A percentile compares a stretch with the other conserved stretches of the same genome.
These are phyloP conservation scores for Suhomyces emberorum DNA, from an alignment of 805 yeast genomes.

Conservation along the genomic window DNA sequence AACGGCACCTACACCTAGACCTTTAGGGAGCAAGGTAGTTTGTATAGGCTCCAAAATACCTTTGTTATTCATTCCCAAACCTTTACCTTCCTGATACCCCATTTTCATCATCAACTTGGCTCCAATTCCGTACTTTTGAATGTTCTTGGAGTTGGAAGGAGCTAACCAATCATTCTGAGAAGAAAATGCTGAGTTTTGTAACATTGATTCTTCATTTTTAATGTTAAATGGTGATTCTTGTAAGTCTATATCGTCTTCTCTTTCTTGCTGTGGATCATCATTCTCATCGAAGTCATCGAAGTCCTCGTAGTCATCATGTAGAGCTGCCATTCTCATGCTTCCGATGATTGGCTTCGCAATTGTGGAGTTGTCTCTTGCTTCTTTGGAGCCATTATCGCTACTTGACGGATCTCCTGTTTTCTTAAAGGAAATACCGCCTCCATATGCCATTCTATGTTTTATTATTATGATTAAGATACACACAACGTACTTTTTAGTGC, in stretches of 20 bases:
- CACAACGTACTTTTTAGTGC: no score
- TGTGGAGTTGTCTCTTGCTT: not conserved
- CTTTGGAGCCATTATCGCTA: not conserved
- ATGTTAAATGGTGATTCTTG: slow-evolving; percentile 1
- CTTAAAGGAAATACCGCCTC: slow-evolving; percentile 10
- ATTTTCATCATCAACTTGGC: slow-evolving; percentile 71
- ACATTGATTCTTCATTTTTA: no score
- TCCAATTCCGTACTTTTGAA: slow-evolving; percentile 71
- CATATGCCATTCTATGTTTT: slow-evolving; percentile 6
- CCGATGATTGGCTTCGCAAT: not conserved
- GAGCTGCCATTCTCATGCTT: slow-evolving; percentile 3
- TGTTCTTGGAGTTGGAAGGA: not conserved
- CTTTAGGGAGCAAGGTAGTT: slow-evolving; percentile 60
- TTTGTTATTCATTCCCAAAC: slow-evolving; percentile 68
- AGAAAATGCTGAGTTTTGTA: no score
- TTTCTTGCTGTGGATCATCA: slow-evolving; percentile 7
- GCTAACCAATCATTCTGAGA: no score
- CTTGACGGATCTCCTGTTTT: slow-evolving; percentile 5
- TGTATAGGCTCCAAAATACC: slow-evolving; percentile 85
- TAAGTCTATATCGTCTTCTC: no score
- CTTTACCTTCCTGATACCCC: slow-evolving; percentile 86
- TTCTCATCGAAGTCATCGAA: slow-evolving; percentile 18
- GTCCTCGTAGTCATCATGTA: slow-evolving; percentile 7
- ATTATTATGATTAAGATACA: no score
- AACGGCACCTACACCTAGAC: slow-evolving; percentile 73